A percentile compares a stretch with the other conserved stretches of the same genome.
Evolutionary conservation across 352 stramenopile genomes (phyloP).

Genomic region (Thraustotheca clavata): DNA sequence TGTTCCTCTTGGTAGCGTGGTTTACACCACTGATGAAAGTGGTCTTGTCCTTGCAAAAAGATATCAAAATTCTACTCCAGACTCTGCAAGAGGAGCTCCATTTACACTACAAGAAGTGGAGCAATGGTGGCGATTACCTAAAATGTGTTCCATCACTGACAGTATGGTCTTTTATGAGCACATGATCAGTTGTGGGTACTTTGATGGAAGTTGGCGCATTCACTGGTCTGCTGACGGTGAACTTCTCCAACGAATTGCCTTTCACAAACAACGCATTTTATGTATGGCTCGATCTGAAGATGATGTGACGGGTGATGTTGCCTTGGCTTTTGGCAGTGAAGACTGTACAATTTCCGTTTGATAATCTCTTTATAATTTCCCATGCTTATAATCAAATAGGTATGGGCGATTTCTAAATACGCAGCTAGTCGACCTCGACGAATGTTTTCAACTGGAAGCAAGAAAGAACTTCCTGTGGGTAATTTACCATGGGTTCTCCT

Average conservation of each 20-base stretch:
- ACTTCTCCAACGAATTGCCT: constrained; percentile 74
- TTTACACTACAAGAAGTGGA: constrained; percentile 78
- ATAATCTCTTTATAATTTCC: not conserved
- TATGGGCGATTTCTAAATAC: constrained; percentile 79
- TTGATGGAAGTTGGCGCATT: constrained; percentile 82
- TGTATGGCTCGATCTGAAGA: constrained; percentile 81
- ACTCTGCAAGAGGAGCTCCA: constrained; percentile 53
- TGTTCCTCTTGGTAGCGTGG: constrained; percentile 54
- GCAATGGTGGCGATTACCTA: constrained; percentile 78
- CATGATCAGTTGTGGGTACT: constrained; percentile 80
- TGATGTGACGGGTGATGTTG: constrained; percentile 77
- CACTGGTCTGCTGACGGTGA: constrained; percentile 81
- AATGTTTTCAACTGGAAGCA: constrained; percentile 47
- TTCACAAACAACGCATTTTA: constrained; percentile 82
- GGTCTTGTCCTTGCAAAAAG: constrained; percentile 68
- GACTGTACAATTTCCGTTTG: constrained; percentile 70
- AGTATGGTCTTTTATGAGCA: constrained; percentile 84
- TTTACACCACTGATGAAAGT: constrained; percentile 72
- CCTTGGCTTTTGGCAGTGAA: constrained; percentile 74
- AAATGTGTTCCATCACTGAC: constrained; percentile 59
- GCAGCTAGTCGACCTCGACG: constrained; percentile 66
- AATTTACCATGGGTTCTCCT: constrained; percentile 72
- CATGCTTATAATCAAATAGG: not conserved
- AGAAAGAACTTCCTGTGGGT: constrained; percentile 74
- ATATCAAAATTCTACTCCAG: constrained; percentile 62